Conservation (phyloP, 1,284 basidiomycete genomes). For the Ceratobasidium papillatum region DNA sequence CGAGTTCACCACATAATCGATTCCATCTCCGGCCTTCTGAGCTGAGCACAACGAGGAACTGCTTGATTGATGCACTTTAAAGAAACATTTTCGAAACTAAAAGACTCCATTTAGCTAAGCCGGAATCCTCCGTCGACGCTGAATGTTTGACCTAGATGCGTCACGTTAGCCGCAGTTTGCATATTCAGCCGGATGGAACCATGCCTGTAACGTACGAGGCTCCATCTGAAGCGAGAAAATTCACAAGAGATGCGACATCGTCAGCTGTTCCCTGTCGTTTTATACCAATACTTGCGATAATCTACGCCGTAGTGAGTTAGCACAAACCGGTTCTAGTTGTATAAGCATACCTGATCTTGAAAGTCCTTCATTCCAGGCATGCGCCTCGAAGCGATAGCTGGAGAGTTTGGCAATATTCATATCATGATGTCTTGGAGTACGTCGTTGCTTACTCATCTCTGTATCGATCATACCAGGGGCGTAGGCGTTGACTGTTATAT, state of each 20-base stretch:
- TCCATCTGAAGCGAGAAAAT: constrained; percentile 45
- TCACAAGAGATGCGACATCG: neutral
- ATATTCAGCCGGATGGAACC: neutral
- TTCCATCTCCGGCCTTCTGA: too few relatives aligned
- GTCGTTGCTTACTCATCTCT: constrained; percentile 27
- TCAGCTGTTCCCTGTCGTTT: constrained; percentile 43
- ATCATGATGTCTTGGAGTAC: neutral
- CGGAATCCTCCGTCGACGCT: constrained; percentile 14
- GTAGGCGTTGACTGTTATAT: constrained; percentile 44
- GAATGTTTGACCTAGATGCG: constrained; percentile 10
- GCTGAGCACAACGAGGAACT: too few relatives aligned
- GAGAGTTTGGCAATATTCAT: neutral
- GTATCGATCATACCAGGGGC: constrained; percentile 44
- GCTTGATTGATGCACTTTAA: too few relatives aligned
- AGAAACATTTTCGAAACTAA: too few relatives aligned
- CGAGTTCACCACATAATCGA: too few relatives aligned
- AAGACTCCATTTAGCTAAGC: neutral
- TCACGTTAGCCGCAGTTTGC: neutral
- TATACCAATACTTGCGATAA: neutral
- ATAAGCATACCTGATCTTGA: constrained; percentile 4
- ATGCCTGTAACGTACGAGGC: constrained; percentile 46
- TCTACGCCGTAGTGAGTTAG: constrained; percentile 41
- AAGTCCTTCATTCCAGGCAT: constrained; percentile 13
- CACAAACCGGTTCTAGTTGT: constrained; percentile 33
- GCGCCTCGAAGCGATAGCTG: neutral